Percentiles rank a stretch among this genome's conserved stretches.
Evolutionary conservation across 257 asterid genomes (phyloP).

Genomic region (Primulina eburnea): DNA sequence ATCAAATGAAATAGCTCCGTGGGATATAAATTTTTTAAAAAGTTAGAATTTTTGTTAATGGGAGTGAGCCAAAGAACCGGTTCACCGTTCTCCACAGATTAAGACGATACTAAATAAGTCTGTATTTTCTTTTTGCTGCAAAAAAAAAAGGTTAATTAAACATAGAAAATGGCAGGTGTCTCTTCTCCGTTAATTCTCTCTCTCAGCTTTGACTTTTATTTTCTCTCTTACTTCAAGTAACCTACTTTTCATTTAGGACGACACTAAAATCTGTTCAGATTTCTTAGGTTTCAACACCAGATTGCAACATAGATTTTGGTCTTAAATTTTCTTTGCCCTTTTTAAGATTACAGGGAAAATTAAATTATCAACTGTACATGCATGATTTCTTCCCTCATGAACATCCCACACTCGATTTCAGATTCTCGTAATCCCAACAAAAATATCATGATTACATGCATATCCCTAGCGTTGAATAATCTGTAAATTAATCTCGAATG

Average conservation of each 20-base stretch:
- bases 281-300: conserved; percentile 23
- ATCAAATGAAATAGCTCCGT: no score
- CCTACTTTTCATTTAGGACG: conserved; percentile 19
- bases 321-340: conserved; percentile 27
- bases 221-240: conserved; percentile 20
- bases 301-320: conserved; percentile 24
- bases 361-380: conserved; percentile 25
- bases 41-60: no score
- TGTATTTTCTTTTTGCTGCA: no score
- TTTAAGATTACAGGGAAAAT: conserved; percentile 18
- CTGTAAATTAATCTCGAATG: conserved; percentile 22
- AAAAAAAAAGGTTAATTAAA: no score
- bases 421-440: conserved; percentile 38
- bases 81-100: no score
- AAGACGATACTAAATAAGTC: no score
- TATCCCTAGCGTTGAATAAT: conserved; percentile 32
- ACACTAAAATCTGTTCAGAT: conserved; percentile 31
- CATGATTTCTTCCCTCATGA: conserved; percentile 8
- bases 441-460: conserved; percentile 31
- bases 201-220: conserved; percentile 18
- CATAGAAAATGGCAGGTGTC: conserved; percentile 32
- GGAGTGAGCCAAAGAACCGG: no score
- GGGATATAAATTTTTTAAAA: no score
- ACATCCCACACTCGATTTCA: conserved; percentile 6
- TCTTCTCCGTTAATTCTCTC: conserved; percentile 17